phyloP scores from a whole-genome alignment of 1,284 basidiomycete species.

The Naganishia cerealis region DNA sequence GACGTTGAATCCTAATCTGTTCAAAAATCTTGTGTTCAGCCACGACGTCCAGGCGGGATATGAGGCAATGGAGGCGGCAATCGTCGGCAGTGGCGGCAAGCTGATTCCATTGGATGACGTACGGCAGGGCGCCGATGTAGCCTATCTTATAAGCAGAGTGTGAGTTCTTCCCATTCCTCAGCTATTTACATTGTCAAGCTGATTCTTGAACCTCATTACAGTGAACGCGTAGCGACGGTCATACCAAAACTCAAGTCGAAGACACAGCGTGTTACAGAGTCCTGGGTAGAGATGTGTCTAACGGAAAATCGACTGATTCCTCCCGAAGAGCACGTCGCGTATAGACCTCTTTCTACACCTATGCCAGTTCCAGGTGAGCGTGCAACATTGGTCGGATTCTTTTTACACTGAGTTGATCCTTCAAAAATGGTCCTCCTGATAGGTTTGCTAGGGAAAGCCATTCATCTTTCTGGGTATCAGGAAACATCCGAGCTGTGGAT shows the following conservation, averaged over 20 bases:
- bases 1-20: conserved; percentile 36
- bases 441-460: conserved; percentile 18
- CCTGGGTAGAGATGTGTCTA: conserved; percentile 52
- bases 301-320: conserved; percentile 43
- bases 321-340: conserved; percentile 46
- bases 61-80: conserved; percentile 43
- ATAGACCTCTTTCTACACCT: conserved; percentile 41
- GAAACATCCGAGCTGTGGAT: conserved; percentile 25
- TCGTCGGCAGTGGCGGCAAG: conserved; percentile 41
- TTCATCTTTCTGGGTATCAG: conserved; percentile 26
- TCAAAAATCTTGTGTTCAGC: conserved; percentile 45
- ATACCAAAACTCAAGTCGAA: conserved; percentile 14
- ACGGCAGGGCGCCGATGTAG: conserved; percentile 41
- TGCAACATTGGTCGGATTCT: neutral
- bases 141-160: conserved; percentile 51
- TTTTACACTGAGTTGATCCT: neutral
- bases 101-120: conserved; percentile 43
- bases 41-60: conserved; percentile 45
- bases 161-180: conserved; percentile 36
- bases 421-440: neutral
- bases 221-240: conserved; percentile 11
- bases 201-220: neutral
- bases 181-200: neutral
- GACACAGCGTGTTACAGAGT: conserved; percentile 47
- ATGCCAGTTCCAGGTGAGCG: conserved; percentile 44